Conservation (phyloP, 345 rosid species). For the Jatropha curcas region DNA sequence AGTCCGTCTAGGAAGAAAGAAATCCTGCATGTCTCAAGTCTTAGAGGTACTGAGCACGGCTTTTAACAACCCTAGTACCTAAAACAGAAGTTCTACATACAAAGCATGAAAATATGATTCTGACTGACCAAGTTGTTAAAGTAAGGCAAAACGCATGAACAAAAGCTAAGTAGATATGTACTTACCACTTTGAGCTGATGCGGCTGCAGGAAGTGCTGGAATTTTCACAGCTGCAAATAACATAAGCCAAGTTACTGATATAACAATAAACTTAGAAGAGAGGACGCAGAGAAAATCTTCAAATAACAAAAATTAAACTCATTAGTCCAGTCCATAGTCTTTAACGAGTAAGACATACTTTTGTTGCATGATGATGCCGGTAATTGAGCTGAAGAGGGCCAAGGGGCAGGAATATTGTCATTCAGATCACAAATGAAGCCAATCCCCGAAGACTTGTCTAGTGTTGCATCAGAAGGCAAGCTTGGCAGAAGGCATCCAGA, state of each 20-base stretch:
- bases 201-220: conserved; percentile 95
- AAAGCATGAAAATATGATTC: not conserved
- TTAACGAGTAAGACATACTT: conserved; percentile 39
- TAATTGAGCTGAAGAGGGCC: conserved; percentile 65
- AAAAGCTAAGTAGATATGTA: conserved; percentile 1
- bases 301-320: not conserved
- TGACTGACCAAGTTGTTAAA: not conserved
- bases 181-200: conserved; percentile 74
- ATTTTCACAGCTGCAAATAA: conserved; percentile 65
- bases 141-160: not conserved
- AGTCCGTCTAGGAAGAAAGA: not conserved
- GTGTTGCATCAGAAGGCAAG: conserved; percentile 94
- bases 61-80: not conserved
- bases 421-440: conserved; percentile 97
- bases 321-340: not conserved
- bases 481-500: conserved; percentile 96
- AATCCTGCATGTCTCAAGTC: not conserved
- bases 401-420: conserved; percentile 93
- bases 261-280: not conserved
- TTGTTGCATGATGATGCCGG: conserved; percentile 75
- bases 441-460: conserved; percentile 67
- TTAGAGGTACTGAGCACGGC: too few species aligned
- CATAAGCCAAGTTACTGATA: not conserved
- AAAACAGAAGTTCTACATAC: not conserved
- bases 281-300: not conserved